Evolutionary conservation across 768 basidiomycete species (phyloP), one percentile per base, ranked within the genome.

Genomic region (Tricholoma sp.): DNA sequence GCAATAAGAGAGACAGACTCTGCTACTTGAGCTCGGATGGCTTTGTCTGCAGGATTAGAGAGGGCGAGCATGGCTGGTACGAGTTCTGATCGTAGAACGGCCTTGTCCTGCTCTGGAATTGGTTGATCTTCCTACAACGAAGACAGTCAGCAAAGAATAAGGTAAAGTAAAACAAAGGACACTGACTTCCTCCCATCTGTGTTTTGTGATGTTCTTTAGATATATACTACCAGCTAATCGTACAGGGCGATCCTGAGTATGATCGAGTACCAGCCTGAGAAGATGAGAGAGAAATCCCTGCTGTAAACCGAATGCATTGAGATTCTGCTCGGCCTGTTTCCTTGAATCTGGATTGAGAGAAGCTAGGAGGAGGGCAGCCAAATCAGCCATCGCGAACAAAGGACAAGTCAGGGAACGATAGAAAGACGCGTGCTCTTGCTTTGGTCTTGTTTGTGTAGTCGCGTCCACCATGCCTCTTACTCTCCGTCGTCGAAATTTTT

Each of bases 1-100:
- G 97, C 95, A 66, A 98, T 89, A 62, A 95, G 81, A 7, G 94
- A 87, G 32, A 98, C 88, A 9, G 94, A 84, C 72, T 99, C 95
- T 13, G 94, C 95, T 33, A 98, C 82, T 72, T 98, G 94, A 1
- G 87, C 84, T 6, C 91, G 83, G 54, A 91, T 77, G 3, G 78
- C 59, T 65, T 88, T 91, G 70, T 92, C 89, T 36, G 81, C 72
- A 6, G 89, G 80, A 57, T 76, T 76, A 0, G 94, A 91, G 33
- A 98, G 78, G 18, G 83, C 70, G 58, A 98, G 85, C 96, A 99
- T 98, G 39, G 94, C 87, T 3, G 91, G 89, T 0, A 99, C 87
- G 47, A 99, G 81, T 62, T 89, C 83, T 1, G 79, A 70, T 63
- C 91, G 86, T 57, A 98, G 76, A 0, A 82, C 68, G 5, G 74